Evolutionary conservation across 1,284 basidiomycete genomes (phyloP), one percentile per base, ranked within the genome.

Genomic region (Neotropicomus parvogracilis): DNA sequence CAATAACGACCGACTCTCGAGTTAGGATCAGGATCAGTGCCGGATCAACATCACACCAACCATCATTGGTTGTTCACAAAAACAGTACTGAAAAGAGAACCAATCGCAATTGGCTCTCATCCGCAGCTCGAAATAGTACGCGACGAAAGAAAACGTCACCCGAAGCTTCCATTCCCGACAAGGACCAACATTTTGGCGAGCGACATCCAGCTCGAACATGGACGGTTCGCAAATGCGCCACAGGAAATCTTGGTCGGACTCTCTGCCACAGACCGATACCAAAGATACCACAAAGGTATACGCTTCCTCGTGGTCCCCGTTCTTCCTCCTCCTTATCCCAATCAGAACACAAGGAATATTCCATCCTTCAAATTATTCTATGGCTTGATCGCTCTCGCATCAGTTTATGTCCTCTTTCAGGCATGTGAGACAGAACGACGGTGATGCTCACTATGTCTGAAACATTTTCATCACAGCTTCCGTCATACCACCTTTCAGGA

Each of bases 371-470:
- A 39, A 33, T 12, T 46, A 42, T 31, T 63, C 6, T 66, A 52
- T n/a, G 54, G 41, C n/a, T 20, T 52, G 1, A 21, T 64, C 13
- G 27, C 32, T 7, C 10, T 53, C 4, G 46, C 45, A 20, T 50
- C 49, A 2, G 17, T 50, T 3, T 54, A 57, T 16, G 35, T 52
- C 11, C 37, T 64, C 9, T 57, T 49, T 47, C 62, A 61, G 59
- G 63, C 40, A 52, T 38, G 59, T 59, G 33, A 20, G 33, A 3
- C 14, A 3, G 4, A 28, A 27, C 29, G 14, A 4, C n/a, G 5
- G 27, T 31, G 27, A 17, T 17, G 11, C 38, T n/a, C 34, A 10
- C 29, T 37, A 20, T 16, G 35, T 40, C 33, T 58, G 21, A n/a
- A n/a, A 63, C 27, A 6, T 21, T 24, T 5, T 24, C 16, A n/a